Evolutionary conservation across 108 stramenopile species (phyloP).

Genomic region (Conticribra weissflogii): DNA sequence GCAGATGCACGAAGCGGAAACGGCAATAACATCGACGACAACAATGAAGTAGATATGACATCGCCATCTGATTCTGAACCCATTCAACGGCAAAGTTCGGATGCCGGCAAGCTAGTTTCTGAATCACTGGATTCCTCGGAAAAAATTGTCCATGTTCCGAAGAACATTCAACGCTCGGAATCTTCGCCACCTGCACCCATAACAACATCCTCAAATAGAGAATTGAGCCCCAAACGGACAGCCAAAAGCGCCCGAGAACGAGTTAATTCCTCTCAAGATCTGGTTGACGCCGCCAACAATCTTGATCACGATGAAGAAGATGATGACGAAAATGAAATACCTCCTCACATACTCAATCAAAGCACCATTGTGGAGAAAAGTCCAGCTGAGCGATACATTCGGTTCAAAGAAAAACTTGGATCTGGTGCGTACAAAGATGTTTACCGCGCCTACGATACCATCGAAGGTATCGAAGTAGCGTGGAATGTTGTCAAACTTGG

Average conservation of each 20-base stretch:
- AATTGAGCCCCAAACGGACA: background rate
- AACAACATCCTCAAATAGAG: background rate
- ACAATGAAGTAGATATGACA: background rate
- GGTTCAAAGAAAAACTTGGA: slow-evolving; percentile 94
- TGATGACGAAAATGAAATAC: slow-evolving; percentile 30
- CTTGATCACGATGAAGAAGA: slow-evolving; percentile 23
- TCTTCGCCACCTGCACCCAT: background rate
- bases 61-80: background rate
- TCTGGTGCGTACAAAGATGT: slow-evolving; percentile 96
- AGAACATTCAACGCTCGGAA: background rate
- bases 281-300: background rate
- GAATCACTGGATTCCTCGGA: background rate
- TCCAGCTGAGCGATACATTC: slow-evolving; percentile 93
- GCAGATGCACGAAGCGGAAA: background rate
- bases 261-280: background rate
- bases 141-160: background rate
- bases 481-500: slow-evolving; percentile 96
- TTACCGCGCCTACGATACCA: slow-evolving; percentile 95
- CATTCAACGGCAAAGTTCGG: background rate
- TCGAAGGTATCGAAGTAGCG: slow-evolving; percentile 97
- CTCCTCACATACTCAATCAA: slow-evolving; percentile 30
- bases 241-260: background rate
- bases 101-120: background rate
- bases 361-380: slow-evolving; percentile 83
- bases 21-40: background rate